Percentiles rank a stretch among this genome's conserved stretches.
Evolutionary conservation across 257 asterid genomes (phyloP).

Genomic region (Parsonsia alboflavescens): DNA sequence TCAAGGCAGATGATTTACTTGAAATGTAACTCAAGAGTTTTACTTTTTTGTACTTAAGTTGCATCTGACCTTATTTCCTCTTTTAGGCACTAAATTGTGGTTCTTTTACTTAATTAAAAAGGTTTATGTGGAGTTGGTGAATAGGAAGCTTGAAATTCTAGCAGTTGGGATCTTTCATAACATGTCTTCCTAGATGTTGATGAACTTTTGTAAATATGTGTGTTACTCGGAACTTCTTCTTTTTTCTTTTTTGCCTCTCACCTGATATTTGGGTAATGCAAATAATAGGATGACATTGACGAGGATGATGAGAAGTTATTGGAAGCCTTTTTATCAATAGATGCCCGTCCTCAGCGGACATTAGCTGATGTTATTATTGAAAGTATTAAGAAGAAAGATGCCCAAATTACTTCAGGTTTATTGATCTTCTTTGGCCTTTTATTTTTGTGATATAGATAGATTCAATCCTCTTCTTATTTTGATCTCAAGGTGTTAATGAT

Average conservation of each 20-base stretch:
- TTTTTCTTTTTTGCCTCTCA: not conserved
- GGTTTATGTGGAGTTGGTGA: not conserved
- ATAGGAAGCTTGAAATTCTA: not conserved
- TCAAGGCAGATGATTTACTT: not conserved
- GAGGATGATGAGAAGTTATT: slow-evolving; percentile 71
- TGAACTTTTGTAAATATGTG: not conserved
- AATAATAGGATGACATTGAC: slow-evolving; percentile 51
- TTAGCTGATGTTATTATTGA: slow-evolving; percentile 74
- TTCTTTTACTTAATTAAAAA: not conserved
- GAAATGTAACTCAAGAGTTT: not conserved
- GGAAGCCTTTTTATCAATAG: slow-evolving; percentile 65
- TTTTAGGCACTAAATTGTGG: not conserved
- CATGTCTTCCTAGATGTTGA: not conserved
- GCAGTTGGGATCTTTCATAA: not conserved
- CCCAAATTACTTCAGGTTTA: slow-evolving; percentile 75
- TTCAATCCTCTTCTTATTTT: not conserved
- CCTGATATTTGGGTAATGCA: slow-evolving; percentile 7
- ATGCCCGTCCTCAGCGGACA: slow-evolving; percentile 58
- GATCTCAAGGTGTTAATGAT: not conserved
- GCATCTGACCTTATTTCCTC: not conserved
- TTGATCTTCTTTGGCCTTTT: slow-evolving; percentile 1
- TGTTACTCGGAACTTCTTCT: not conserved
- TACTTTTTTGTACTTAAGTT: not conserved
- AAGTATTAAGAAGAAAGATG: slow-evolving; percentile 66
- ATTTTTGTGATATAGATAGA: not conserved